These are phyloP conservation scores for Perilla frutescens DNA, from an alignment of 257 asterid species.

Conservation along the genomic window DNA sequence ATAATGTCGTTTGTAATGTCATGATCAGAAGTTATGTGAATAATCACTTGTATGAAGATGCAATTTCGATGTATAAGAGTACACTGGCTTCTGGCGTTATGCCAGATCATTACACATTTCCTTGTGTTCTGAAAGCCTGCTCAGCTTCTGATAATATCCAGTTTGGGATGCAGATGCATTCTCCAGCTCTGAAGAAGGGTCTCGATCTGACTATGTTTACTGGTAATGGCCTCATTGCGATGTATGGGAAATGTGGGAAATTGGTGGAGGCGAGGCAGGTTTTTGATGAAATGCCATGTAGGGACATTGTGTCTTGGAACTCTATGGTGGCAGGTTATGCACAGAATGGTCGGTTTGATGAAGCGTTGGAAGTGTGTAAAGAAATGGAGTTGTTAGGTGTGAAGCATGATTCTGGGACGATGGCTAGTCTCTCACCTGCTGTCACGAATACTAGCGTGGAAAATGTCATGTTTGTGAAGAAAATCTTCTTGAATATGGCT, in stretches of 20 bases:
- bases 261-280: conserved; percentile 65
- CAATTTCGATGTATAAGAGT: conserved; percentile 58
- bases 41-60: conserved; percentile 57
- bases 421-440: conserved; percentile 94
- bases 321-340: conserved; percentile 81
- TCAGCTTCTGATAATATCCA: conserved; percentile 54
- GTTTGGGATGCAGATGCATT: conserved; percentile 71
- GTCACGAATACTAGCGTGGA: conserved; percentile 65
- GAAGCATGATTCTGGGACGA: conserved; percentile 75
- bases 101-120: conserved; percentile 84
- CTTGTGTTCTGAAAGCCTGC: conserved; percentile 83
- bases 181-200: conserved; percentile 62
- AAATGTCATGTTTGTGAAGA: conserved; percentile 64
- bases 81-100: conserved; percentile 48
- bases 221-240: conserved; percentile 77
- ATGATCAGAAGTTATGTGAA: conserved; percentile 84
- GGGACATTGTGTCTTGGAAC: conserved; percentile 88
- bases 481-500: conserved; percentile 62
- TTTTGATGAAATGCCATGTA: conserved; percentile 61
- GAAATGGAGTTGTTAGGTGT: conserved; percentile 65
- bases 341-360: conserved; percentile 68
- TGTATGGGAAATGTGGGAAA: conserved; percentile 88
- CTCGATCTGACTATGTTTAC: conserved; percentile 66
- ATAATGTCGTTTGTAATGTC: conserved; percentile 55
- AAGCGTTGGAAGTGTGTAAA: conserved; percentile 71